Evolutionary conservation across 148 eudicot species (phyloP).

Genomic region (Persicaria maculosa): DNA sequence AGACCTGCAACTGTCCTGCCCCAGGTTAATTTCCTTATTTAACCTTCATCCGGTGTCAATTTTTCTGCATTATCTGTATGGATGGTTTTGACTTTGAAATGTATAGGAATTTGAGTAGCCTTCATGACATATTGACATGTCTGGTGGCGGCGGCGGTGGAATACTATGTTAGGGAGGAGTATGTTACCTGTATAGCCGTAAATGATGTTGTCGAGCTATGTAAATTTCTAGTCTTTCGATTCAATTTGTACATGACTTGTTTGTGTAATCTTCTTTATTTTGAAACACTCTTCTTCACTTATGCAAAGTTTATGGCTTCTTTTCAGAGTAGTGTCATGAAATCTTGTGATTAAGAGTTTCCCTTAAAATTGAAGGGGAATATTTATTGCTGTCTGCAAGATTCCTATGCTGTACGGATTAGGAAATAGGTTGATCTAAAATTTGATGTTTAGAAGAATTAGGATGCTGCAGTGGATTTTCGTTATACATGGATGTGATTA

Average conservation of each 20-base stretch:
- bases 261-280: background rate
- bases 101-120: no score
- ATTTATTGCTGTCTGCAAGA: background rate
- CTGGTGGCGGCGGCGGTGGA: no score
- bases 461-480: background rate
- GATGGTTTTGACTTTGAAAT: no score
- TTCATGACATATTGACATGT: no score
- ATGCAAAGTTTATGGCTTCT: background rate
- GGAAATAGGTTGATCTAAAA: background rate
- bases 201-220: no score
- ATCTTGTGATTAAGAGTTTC: background rate
- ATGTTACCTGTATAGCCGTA: no score
- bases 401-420: background rate
- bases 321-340: conserved; percentile 8
- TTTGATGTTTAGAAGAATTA: background rate
- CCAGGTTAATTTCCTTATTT: conserved; percentile 41
- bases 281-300: background rate
- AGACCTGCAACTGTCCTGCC: conserved; percentile 93
- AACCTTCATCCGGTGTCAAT: background rate
- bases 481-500: background rate
- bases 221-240: background rate
- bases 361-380: background rate
- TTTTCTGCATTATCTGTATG: no score
- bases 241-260: background rate
- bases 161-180: no score